Evolutionary conservation across 768 basidiomycete genomes (phyloP).

Genomic region (Lactarius hatsudake): DNA sequence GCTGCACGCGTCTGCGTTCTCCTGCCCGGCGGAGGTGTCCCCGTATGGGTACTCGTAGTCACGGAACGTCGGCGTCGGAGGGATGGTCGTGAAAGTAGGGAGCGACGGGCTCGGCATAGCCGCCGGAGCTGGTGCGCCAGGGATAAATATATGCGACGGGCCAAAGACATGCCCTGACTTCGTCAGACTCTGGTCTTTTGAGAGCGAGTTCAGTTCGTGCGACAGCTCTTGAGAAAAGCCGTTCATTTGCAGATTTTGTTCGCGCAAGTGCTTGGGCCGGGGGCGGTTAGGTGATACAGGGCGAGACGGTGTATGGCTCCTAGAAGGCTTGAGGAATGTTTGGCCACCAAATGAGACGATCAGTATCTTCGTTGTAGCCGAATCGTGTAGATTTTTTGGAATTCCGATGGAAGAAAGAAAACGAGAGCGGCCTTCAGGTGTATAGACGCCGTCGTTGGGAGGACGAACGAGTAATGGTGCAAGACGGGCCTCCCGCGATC

Average conservation of each 20-base stretch:
- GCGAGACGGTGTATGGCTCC: conserved; percentile 31
- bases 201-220: conserved; percentile 15
- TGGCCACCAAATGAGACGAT: conserved; percentile 83
- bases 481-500: conserved; percentile 41
- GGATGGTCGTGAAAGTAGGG: conserved; percentile 32
- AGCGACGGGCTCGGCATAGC: conserved; percentile 21
- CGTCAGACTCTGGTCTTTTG: neutral
- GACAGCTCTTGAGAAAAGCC: conserved; percentile 13
- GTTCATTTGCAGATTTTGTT: neutral
- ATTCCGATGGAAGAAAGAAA: conserved; percentile 61
- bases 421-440: conserved; percentile 47
- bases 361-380: conserved; percentile 53
- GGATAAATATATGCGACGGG: conserved; percentile 53
- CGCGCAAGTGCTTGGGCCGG: neutral
- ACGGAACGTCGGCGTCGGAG: conserved; percentile 31
- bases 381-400: conserved; percentile 48
- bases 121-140: conserved; percentile 32
- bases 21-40: conserved; percentile 9
- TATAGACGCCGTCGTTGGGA: conserved; percentile 50
- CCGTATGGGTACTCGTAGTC: conserved; percentile 25
- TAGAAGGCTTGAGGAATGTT: conserved; percentile 58
- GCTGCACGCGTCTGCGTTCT: conserved; percentile 30
- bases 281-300: conserved; percentile 7
- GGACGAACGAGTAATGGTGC: conserved; percentile 73
- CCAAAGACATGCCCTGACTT: conserved; percentile 36